Base-by-base conservation (phyloP, 352 stramenopile genomes). In the Globisporangium nagaii region DNA sequence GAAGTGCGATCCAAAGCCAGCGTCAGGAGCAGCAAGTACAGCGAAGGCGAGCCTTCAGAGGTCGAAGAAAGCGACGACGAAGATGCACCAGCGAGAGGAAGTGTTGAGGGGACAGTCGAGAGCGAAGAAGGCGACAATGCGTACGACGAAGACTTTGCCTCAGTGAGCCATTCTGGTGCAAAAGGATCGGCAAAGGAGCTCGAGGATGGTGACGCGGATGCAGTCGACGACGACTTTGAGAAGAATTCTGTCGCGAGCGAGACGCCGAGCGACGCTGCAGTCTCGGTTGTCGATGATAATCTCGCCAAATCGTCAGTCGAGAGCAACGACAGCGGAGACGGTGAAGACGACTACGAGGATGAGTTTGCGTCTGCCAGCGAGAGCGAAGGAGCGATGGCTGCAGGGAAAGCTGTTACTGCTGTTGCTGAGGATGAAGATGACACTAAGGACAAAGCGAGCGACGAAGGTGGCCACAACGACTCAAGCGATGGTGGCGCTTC, bases 101-200 rank as follows among this genome's bases (percentile, higher is more conserved):
- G 34, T 10, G 8, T 35, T n/a, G 28, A 24, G 2, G 25, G 19
- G 3, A 15, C 19, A 15, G 19, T 39, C 4, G 19, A 57, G 25
- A 58, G 51, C 15, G 47, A 43, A 39, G 40, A 31, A 3, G 40
- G 34, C 10, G 36, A 42, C 2, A 31, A 56, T 20, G 47, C 37
- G 15, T 62, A 62, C 40, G 47, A 62, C 4, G 32, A 56, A 4
- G 47, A 46, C 19, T 57, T 62, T 46, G 56, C 40, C 6, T 62
- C 56, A 7, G 25, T 39, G 30, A 52, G 30, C 25, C 43, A 52
- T 5, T 34, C 20, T 9, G 45, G 32, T 8, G 31, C 22, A 1
- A 6, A 19, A 7, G 13, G 19, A 1, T 20, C 22, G 0, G 34
- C 9, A 8, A 19, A 42, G 12, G 30, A 50, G 36, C 13, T 43